Evolutionary conservation across 768 basidiomycete genomes (phyloP), one percentile per base, ranked within the genome.

Genomic region (Calocybe gangraenosa): DNA sequence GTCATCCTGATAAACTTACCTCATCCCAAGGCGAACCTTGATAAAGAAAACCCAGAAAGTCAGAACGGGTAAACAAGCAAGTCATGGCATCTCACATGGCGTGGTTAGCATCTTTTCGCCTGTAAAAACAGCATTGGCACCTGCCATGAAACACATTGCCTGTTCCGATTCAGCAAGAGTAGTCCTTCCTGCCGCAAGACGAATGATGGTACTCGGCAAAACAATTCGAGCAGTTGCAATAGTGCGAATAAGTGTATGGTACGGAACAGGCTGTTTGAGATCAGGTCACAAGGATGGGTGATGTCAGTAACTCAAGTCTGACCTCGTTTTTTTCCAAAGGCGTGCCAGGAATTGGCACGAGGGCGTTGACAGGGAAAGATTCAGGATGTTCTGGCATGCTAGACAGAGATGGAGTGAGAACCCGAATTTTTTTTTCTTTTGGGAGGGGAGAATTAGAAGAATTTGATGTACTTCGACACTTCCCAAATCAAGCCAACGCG

Each of bases 71-170:
- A 46, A 22, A 28, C 25, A 28, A 28, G 5, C 6, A 44, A 30
- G 37, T 34, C 37, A 38, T 28, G 47, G 40, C 21, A 23, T 74
- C 88, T 69, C 58, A 87, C 93, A 96, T 37, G 94, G 92, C 11
- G 95, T 98, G 10, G 95, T 98, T 53, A 98, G 65, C 95, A 98
- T 98, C 55, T 84, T 76, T 61, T 97, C 95, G 34, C 94, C 95
- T n/a, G 95, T 98, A 64, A 98, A 98, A 49, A 98, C 85, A 17
- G 95, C 95, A 59, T 98, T 98, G 17, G 94, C 95, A 18, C 95
- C 95, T 0, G 95, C 93, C 88, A 98, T 87, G 69, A 98, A 98
- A 60, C 92, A 93, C 87, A 98, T 92, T 6, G 87, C 92, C 62
- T 98, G 95, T 65, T 97, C 89, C 7, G 88, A 75, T 69, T 98